phyloP scores from a whole-genome alignment of 805 yeast species.

The Kurtzmaniella fragi region DNA sequence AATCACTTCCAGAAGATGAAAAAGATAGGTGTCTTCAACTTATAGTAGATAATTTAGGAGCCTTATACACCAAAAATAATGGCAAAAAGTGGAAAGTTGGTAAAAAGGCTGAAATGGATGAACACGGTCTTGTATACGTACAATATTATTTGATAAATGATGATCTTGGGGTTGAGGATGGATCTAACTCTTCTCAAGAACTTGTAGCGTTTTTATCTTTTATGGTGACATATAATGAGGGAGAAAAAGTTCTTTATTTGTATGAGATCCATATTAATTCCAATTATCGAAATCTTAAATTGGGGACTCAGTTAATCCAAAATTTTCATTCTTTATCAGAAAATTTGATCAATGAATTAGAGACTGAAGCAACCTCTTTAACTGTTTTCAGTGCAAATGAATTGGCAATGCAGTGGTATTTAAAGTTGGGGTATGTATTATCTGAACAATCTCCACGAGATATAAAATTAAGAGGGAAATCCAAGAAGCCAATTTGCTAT shows the following conservation, averaged over 20 bases:
- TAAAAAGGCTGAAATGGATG: slow-evolving; percentile 43
- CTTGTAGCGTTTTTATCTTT: slow-evolving; percentile 44
- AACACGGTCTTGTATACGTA: slow-evolving; percentile 42
- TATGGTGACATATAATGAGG: slow-evolving; percentile 38
- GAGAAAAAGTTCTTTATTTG: slow-evolving; percentile 39
- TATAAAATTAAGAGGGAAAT: slow-evolving; percentile 34
- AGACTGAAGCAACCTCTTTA: slow-evolving; percentile 27
- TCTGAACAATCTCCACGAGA: slow-evolving; percentile 44
- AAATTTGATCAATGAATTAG: slow-evolving; percentile 6
- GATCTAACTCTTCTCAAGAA: slow-evolving; percentile 2
- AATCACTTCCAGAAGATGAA: slow-evolving; percentile 1
- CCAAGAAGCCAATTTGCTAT: slow-evolving; percentile 36
- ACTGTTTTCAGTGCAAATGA: slow-evolving; percentile 49
- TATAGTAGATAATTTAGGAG: slow-evolving; percentile 23
- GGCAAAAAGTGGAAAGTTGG: slow-evolving; percentile 39
- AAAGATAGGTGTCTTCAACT: slow-evolving; percentile 15
- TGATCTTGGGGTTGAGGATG: slow-evolving; percentile 3
- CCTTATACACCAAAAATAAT: slow-evolving; percentile 18
- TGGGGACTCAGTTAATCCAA: slow-evolving; percentile 38
- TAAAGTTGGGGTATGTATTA: slow-evolving; percentile 29
- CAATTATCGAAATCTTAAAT: slow-evolving; percentile 22
- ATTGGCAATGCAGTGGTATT: slow-evolving; percentile 42
- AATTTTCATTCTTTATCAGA: slow-evolving; percentile 28
- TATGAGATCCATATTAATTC: slow-evolving; percentile 52
- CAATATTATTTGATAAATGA: slow-evolving; percentile 15